Base-by-base conservation (phyloP, 306 rosid genomes). In the Begonia peltatifolia region DNA sequence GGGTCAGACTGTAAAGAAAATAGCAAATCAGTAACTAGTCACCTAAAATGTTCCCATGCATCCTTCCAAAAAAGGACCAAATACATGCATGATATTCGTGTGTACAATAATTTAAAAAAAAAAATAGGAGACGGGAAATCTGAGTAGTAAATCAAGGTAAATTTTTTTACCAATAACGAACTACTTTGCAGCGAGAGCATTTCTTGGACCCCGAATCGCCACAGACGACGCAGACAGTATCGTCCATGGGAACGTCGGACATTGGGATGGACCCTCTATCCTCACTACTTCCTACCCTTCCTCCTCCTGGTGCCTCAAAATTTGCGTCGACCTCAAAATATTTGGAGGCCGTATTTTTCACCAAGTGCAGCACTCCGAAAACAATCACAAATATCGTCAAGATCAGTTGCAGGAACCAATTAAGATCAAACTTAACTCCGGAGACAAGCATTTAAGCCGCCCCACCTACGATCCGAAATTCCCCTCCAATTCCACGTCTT, bases 131-230 rank as follows among this genome's bases (percentile, higher is more conserved):
- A 30, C 22, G 53, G 18, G 17, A 14, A 14, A 50, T 50, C 53
- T 50, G 18, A 50, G 10, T 6, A 50, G 53, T 11, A 11, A 50
- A 50, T 50, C 7, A 14, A 50, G 14, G 11, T 6, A 15, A 14
- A 14, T 12, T n/a, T 15, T 64, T 36, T 20, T 41, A 82, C 99
- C 99, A 92, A 68, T 92, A 92, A 52, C 78, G 68, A 2, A 86
- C 80, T 10, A 83, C 78, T 59, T 92, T 92, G 65, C 99, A 92
- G 54, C 94, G 82, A 0, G 99, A 81, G 70, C 99, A 92, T 67
- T 65, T 73, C 59, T 79, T 81, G 18, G 77, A 9, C 57, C 68
- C 77, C 41, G 13, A 52, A 2, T 60, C 47, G 47, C 72, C 74
- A 42, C 99, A 92, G 50, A 73, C 82, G 59, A 57, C 74, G 58